Evolutionary conservation across 768 basidiomycete genomes (phyloP).

Genomic region (Mycena latifolia): DNA sequence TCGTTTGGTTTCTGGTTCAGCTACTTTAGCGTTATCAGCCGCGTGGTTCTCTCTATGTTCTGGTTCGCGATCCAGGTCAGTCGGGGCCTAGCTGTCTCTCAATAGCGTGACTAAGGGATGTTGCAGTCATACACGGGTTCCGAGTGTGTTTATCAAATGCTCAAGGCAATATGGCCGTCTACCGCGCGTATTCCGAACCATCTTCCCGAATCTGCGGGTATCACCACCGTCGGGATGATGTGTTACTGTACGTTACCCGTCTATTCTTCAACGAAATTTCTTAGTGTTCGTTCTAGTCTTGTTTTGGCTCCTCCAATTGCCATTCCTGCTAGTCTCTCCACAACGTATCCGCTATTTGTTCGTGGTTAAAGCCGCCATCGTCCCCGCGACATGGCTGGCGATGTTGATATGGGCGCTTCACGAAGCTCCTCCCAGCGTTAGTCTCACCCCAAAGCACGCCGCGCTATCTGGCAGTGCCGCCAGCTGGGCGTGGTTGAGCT

Average conservation of each 20-base stretch:
- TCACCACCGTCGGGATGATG: constrained; percentile 70
- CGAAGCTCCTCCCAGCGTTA: constrained; percentile 70
- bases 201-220: constrained; percentile 66
- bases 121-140: constrained; percentile 68
- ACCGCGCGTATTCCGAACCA: constrained; percentile 73
- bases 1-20: constrained; percentile 93
- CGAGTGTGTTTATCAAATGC: constrained; percentile 86
- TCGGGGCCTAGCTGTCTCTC: neutral
- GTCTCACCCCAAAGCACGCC: constrained; percentile 67
- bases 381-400: constrained; percentile 73
- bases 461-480: constrained; percentile 64
- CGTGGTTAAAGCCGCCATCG: constrained; percentile 73
- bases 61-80: constrained; percentile 83
- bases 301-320: constrained; percentile 83
- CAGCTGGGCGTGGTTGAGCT: constrained; percentile 85
- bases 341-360: constrained; percentile 85
- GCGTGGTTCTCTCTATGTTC: constrained; percentile 81
- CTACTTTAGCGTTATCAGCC: constrained; percentile 86
- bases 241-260: constrained; percentile 27
- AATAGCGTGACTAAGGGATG: neutral
- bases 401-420: constrained; percentile 87
- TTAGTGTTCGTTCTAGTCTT: constrained; percentile 50
- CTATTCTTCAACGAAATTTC: neutral
- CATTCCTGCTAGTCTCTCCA: constrained; percentile 82
- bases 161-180: constrained; percentile 88